phyloP scores from a whole-genome alignment of 176 grass and related monocot genomes.

The Carex littledalei region DNA sequence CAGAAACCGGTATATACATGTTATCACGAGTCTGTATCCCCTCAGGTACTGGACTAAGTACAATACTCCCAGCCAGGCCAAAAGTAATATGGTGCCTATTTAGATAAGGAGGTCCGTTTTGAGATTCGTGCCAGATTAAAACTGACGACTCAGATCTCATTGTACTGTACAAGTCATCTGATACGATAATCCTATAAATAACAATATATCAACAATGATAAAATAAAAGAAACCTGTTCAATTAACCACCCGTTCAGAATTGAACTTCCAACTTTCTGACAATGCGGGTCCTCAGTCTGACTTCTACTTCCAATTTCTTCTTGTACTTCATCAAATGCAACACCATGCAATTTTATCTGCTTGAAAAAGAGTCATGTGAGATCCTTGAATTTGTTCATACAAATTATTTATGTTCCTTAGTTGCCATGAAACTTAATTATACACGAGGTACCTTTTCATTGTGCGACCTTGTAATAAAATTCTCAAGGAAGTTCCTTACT shows the following conservation, averaged over 20 bases:
- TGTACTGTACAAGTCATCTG: background rate
- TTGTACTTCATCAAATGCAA: conserved; percentile 2
- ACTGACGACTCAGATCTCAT: too few relatives aligned
- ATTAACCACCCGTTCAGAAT: conserved; percentile 26
- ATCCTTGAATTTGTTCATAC: background rate
- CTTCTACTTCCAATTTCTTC: conserved; percentile 3
- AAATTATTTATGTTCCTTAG: background rate
- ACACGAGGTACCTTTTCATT: conserved; percentile 21
- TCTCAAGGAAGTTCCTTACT: conserved; percentile 19
- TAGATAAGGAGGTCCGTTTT: too few relatives aligned
- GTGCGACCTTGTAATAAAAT: background rate
- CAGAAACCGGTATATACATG: background rate
- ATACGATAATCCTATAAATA: background rate
- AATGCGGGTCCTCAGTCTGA: background rate
- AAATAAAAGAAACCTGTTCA: conserved; percentile 27
- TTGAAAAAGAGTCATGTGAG: conserved; percentile 6
- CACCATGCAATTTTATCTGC: conserved; percentile 20
- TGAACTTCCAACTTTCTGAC: conserved; percentile 10
- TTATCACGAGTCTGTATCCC: too few relatives aligned
- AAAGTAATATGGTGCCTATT: too few relatives aligned
- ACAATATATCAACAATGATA: conserved; percentile 1
- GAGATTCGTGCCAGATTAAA: too few relatives aligned
- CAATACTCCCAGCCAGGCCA: too few relatives aligned
- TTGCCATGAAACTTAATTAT: background rate
- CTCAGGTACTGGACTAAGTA: too few relatives aligned